Percentiles rank a stretch among this genome's conserved stretches.
Evolutionary conservation across 2,329 filamentous ascomycete genomes (phyloP).

Genomic region (Chrysoporthe puriensis): DNA sequence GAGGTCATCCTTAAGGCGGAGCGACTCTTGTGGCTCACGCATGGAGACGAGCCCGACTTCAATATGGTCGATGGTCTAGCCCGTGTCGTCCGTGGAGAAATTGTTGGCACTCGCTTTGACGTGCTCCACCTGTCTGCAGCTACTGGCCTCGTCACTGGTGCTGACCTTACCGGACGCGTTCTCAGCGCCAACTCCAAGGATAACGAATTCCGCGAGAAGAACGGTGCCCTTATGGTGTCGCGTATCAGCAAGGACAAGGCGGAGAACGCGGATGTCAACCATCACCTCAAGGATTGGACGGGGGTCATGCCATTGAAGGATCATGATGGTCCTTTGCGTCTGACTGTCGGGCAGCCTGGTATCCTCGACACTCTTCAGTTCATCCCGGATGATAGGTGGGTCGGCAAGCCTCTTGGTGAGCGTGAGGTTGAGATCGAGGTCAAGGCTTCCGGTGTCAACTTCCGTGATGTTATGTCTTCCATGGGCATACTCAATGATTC

Average conservation of each 20-base stretch:
- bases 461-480: slow-evolving; percentile 44
- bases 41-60: slow-evolving; percentile 23
- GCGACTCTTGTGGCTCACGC: slow-evolving; percentile 24
- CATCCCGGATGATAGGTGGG: slow-evolving; percentile 18
- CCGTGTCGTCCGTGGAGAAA: slow-evolving; percentile 22
- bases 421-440: slow-evolving; percentile 25
- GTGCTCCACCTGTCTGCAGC: slow-evolving; percentile 16
- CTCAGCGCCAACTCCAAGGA: slow-evolving; percentile 21
- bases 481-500: slow-evolving; percentile 34
- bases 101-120: slow-evolving; percentile 20
- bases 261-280: slow-evolving; percentile 21
- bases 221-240: slow-evolving; percentile 20
- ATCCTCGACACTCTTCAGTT: slow-evolving; percentile 25
- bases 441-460: slow-evolving; percentile 43
- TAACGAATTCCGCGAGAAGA: slow-evolving; percentile 21
- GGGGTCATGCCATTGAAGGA: slow-evolving; percentile 19
- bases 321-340: slow-evolving; percentile 21
- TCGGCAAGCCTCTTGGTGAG: slow-evolving; percentile 19
- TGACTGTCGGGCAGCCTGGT: slow-evolving; percentile 25
- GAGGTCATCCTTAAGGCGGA: slow-evolving; percentile 19
- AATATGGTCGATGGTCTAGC: slow-evolving; percentile 23
- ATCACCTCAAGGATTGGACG: slow-evolving; percentile 22
- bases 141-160: slow-evolving; percentile 17
- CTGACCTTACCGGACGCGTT: slow-evolving; percentile 18
- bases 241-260: slow-evolving; percentile 20